These are phyloP conservation scores for Euclidium syriacum DNA, from an alignment of 345 rosid genomes.

Conservation along the genomic window DNA sequence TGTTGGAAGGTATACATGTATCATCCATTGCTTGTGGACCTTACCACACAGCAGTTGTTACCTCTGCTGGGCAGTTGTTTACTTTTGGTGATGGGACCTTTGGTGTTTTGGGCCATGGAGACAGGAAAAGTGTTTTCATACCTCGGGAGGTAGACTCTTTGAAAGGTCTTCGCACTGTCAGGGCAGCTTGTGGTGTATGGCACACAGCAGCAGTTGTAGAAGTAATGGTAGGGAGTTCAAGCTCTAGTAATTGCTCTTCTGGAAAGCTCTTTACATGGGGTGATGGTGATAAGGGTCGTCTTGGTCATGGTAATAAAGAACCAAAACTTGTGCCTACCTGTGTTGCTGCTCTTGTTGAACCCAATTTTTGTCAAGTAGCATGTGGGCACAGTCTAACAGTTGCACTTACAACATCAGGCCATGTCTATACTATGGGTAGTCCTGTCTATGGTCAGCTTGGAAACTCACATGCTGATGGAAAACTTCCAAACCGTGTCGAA, in stretches of 20 bases:
- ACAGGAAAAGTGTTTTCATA: constrained; percentile 38
- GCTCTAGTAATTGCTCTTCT: constrained; percentile 88
- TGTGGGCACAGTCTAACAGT: constrained; percentile 95
- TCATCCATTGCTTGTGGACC: constrained; percentile 71
- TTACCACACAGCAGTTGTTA: constrained; percentile 67
- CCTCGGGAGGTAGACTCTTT: constrained; percentile 69
- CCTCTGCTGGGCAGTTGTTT: constrained; percentile 61
- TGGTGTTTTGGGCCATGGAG: constrained; percentile 77
- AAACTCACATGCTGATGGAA: constrained; percentile 85
- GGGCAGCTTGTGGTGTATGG: constrained; percentile 74
- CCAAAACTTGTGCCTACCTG: constrained; percentile 86
- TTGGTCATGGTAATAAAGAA: constrained; percentile 98
- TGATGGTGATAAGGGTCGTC: constrained; percentile 95
- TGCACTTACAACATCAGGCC: constrained; percentile 83
- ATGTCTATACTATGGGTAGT: constrained; percentile 93
- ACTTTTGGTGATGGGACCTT: constrained; percentile 86
- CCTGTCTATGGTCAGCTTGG: constrained; percentile 97
- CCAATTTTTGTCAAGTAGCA: constrained; percentile 88
- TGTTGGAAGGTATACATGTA: constrained; percentile 54
- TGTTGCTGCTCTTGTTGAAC: constrained; percentile 95
- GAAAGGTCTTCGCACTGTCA: constrained; percentile 50
- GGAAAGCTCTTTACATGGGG: constrained; percentile 99
- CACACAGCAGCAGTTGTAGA: constrained; percentile 95
- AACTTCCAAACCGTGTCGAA: constrained; percentile 73
- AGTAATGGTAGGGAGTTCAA: constrained; percentile 90